These are phyloP conservation scores for Tolypocladium endophyticum DNA, from an alignment of 2,329 filamentous ascomycete species.

Conservation along the genomic window DNA sequence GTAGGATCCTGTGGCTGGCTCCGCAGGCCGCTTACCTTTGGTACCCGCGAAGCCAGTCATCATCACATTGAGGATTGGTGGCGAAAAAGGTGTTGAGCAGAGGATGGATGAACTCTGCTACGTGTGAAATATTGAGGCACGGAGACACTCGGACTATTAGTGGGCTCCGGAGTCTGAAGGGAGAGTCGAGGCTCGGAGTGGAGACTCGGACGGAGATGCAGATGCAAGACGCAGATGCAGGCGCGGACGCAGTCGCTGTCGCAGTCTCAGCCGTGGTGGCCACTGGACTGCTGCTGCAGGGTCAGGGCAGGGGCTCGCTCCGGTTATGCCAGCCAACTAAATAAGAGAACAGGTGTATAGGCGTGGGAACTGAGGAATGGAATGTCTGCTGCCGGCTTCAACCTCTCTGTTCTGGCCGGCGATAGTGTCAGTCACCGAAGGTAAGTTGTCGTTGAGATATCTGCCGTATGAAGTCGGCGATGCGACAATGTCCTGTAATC, in stretches of 20 bases:
- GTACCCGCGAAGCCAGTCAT: slow-evolving; percentile 2
- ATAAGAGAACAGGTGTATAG: not conserved
- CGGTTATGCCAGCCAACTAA: not conserved
- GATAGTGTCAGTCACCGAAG: too few species aligned
- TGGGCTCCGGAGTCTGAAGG: not conserved
- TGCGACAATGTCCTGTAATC: not conserved
- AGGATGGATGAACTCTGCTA: not conserved
- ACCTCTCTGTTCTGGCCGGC: not conserved
- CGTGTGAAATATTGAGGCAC: not conserved
- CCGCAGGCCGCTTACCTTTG: slow-evolving; percentile 1
- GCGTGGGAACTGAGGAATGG: not conserved
- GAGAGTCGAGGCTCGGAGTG: not conserved
- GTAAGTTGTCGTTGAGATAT: not conserved
- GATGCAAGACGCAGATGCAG: not conserved
- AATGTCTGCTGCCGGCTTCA: not conserved
- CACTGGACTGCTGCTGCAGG: not conserved
- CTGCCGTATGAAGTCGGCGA: not conserved
- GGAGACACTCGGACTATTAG: not conserved
- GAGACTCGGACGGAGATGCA: not conserved
- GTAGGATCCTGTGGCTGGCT: not conserved
- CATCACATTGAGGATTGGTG: not conserved
- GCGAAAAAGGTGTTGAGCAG: not conserved
- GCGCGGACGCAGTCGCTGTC: not conserved
- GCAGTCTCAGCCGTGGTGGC: not conserved
- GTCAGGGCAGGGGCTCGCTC: not conserved